Base-by-base conservation (phyloP, 208 protist species). In the Acanthamoeba sp. region DNA sequence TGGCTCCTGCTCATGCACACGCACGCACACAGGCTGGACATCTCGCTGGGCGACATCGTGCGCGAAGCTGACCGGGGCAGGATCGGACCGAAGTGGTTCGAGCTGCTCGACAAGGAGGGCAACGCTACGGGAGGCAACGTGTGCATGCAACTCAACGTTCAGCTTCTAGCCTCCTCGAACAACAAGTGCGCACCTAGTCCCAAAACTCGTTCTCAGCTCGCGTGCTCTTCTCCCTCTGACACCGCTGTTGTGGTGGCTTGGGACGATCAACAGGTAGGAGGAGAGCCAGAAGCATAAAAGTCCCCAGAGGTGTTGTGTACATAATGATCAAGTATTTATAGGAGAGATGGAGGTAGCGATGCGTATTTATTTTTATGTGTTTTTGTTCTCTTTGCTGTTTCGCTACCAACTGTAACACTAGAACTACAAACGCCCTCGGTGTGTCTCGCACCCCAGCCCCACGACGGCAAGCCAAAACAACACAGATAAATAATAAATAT, bases 81-180 rank as follows among this genome's bases (percentile, higher is more conserved):
- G 36, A 78, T 78, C 7, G 69, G 69, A 24, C 69, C 69, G 16
- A 78, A 78, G 69, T 78, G 69, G 69, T 78, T 78, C 34, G 69
- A 5, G 34, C 38, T 78, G 69, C 69, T 10, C 5, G 69, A 78
- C 20, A 45, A 45, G 38, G 38, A 45, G 36, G 69, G 69, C 69
- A 24, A 16, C 29, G 29, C 1, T 10, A 78, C 69, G 27, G 69
- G 69, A 78, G 69, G 69, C 16, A 45, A 42, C 36, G 34, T 78
- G 34, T 78, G 69, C 69, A 38, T 78, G 69, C 69, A 78, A 42
- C 69, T 78, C 36, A 78, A 78, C 69, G 29, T 78, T 36, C 69
- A 78, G 18, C 69, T 78, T 6, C 69, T 45, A 2, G 20, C 69
- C 69, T 78, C 69, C 22, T 78, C 69, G 7, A 45, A 32, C 12